Evolutionary conservation across 805 yeast species (phyloP).

Genomic region (Lipomyces yamadae): DNA sequence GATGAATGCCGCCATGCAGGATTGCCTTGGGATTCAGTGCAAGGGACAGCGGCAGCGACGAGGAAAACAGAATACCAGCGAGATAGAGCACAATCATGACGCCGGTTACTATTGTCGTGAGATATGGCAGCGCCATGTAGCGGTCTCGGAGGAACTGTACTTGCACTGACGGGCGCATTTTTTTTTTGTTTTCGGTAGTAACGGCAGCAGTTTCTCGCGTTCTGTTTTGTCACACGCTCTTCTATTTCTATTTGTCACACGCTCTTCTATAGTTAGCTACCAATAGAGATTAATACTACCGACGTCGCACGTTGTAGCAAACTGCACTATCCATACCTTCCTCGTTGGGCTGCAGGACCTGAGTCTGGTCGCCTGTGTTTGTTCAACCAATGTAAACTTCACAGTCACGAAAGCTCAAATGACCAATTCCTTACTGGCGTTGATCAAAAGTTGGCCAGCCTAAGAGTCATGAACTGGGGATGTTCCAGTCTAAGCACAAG

Average conservation of each 20-base stretch:
- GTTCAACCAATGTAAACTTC: too few species aligned
- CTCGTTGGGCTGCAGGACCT: neutral
- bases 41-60: slow-evolving; percentile 12
- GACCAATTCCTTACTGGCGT: too few species aligned
- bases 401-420: too few species aligned
- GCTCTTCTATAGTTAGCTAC: neutral
- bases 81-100: slow-evolving; percentile 13
- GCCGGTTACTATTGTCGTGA: slow-evolving; percentile 17
- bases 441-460: too few species aligned
- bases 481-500: too few species aligned
- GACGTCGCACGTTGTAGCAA: neutral
- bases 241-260: too few species aligned
- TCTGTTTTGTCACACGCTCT: too few species aligned
- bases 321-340: neutral
- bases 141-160: slow-evolving; percentile 27
- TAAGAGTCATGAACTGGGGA: too few species aligned
- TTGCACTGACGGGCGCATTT: slow-evolving; percentile 17
- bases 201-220: too few species aligned
- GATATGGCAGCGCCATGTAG: slow-evolving; percentile 28
- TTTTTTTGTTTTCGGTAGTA: neutral
- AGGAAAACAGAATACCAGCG: slow-evolving; percentile 2
- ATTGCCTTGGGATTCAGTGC: slow-evolving; percentile 22
- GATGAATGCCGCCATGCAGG: slow-evolving; percentile 29
- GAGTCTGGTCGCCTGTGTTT: neutral
- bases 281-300: neutral